Evolutionary conservation across 495 filamentous ascomycete species (phyloP).

Genomic region (Choiromyces venosus): DNA sequence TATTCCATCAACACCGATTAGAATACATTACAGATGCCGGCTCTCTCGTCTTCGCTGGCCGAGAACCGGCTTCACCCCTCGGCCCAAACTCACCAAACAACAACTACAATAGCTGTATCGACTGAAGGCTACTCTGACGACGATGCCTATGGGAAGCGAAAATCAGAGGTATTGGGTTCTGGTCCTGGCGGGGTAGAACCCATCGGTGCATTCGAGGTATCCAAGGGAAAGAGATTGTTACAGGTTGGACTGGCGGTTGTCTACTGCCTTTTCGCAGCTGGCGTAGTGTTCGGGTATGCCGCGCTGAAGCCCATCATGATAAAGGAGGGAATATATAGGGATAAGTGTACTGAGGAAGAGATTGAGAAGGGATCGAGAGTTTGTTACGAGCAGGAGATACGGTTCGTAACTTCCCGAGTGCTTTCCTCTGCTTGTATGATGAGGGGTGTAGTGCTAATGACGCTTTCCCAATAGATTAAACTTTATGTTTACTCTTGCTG

Average conservation of each 20-base stretch:
- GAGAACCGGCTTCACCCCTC: slow-evolving; percentile 40
- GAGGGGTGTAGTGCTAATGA: neutral
- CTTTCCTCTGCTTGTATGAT: neutral
- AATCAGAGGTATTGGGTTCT: slow-evolving; percentile 15
- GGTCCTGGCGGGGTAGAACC: slow-evolving; percentile 45
- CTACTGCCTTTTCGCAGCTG: slow-evolving; percentile 77
- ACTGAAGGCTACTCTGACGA: neutral
- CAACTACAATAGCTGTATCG: neutral
- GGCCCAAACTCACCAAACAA: slow-evolving; percentile 30
- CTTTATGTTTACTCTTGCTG: slow-evolving; percentile 90
- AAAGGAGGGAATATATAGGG: slow-evolving; percentile 64
- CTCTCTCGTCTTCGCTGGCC: slow-evolving; percentile 34
- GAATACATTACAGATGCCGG: slow-evolving; percentile 10
- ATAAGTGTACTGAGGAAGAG: slow-evolving; percentile 58
- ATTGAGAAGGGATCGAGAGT: slow-evolving; percentile 57
- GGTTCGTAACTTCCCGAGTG: slow-evolving; percentile 45
- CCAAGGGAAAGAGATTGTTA: slow-evolving; percentile 56
- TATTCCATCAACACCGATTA: neutral
- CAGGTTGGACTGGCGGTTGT: slow-evolving; percentile 63
- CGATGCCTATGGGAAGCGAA: slow-evolving; percentile 7
- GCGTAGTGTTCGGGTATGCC: slow-evolving; percentile 77
- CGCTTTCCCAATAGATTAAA: slow-evolving; percentile 51
- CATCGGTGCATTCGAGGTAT: slow-evolving; percentile 65
- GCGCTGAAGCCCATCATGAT: slow-evolving; percentile 79
- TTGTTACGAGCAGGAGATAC: slow-evolving; percentile 70